Conservation (phyloP, 2,329 filamentous ascomycete species). For the Colletotrichum sp. region DNA sequence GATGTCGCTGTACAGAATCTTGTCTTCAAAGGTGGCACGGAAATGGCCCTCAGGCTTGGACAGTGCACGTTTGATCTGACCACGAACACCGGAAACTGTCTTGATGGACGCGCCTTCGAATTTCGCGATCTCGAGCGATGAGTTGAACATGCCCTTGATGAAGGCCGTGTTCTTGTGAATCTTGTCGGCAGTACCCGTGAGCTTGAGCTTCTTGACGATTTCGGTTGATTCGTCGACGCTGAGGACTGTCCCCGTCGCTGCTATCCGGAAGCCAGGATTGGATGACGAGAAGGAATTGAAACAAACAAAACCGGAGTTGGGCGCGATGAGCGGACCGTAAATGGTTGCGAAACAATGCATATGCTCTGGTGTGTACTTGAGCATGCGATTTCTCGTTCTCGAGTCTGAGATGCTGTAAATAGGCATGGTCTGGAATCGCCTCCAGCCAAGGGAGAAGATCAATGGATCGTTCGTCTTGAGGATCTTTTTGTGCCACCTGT, state of each 20-base stretch:
- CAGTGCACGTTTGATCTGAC: conserved; percentile 95
- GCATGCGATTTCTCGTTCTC: conserved; percentile 91
- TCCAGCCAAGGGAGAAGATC: conserved; percentile 96
- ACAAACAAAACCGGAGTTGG: conserved; percentile 94
- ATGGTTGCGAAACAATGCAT: conserved; percentile 99
- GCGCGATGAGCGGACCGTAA: conserved; percentile 92
- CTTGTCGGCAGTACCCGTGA: conserved; percentile 92
- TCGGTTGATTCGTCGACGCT: conserved; percentile 95
- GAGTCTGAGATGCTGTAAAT: conserved; percentile 96
- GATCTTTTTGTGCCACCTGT: conserved; percentile 99
- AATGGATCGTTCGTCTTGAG: conserved; percentile 97
- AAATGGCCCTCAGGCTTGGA: conserved; percentile 94
- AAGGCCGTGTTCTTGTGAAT: conserved; percentile 99
- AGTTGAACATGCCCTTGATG: conserved; percentile 98
- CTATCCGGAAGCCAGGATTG: conserved; percentile 89
- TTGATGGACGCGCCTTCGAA: conserved; percentile 96
- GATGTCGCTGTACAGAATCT: conserved; percentile 95
- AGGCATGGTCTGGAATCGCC: conserved; percentile 89
- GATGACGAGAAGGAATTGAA: conserved; percentile 87
- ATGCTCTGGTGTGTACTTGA: conserved; percentile 98
- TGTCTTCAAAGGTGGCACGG: conserved; percentile 98
- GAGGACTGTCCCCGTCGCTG: conserved; percentile 91
- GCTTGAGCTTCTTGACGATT: conserved; percentile 99
- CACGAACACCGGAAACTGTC: conserved; percentile 92
- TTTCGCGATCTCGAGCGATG: conserved; percentile 92